Base-by-base conservation (phyloP, 1,284 basidiomycete species). In the Puccinia triticina region DNA sequence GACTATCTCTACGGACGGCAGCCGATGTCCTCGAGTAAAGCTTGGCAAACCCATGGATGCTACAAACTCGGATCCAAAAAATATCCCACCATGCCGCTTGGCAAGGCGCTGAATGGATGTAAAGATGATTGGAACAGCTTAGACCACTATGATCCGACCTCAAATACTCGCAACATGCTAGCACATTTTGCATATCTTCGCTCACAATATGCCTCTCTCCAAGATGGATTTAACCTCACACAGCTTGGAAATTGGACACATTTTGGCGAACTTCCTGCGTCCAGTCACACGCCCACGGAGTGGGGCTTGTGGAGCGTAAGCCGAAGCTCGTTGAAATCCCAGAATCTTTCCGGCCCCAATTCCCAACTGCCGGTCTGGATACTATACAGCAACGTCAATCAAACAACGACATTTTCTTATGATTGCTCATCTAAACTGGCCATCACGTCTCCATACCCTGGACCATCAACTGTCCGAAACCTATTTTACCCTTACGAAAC, bases 31-130 rank as follows among this genome's bases (percentile, higher is more conserved):
- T 90, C 90, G 71, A 93, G 90, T 85, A 91, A 88, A 71, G 94
- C 94, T 0, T 96, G 94, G 94, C 92, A 94, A 86, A 91, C 92
- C 64, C 94, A 96, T 86, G 94, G 94, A 18, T 96, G 94, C 87
- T 96, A 96, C 88, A 90, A 89, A 77, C 90, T 95, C 50, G 94
- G 94, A 46, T 95, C 94, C 4, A 90, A 91, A 83, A 94, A 96
- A 86, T 96, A 94, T 88, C 95, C 92, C 89, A 93, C 95, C 87
- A 93, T 95, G 90, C 92, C 92, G 1, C 89, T 95, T 84, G 92
- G 93, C 83, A 92, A 91, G 85, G 88, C 92, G 3, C 87, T 94
- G 55, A 88, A 93, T 34, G 94, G 93, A 76, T 96, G 94, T 86
- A 85, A 92, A 78, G 93, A 96, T 86, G 91, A 92, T 84, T 94